These are phyloP conservation scores for Thelonectria rubi DNA, from an alignment of 2,329 filamentous ascomycete species.

Conservation along the genomic window DNA sequence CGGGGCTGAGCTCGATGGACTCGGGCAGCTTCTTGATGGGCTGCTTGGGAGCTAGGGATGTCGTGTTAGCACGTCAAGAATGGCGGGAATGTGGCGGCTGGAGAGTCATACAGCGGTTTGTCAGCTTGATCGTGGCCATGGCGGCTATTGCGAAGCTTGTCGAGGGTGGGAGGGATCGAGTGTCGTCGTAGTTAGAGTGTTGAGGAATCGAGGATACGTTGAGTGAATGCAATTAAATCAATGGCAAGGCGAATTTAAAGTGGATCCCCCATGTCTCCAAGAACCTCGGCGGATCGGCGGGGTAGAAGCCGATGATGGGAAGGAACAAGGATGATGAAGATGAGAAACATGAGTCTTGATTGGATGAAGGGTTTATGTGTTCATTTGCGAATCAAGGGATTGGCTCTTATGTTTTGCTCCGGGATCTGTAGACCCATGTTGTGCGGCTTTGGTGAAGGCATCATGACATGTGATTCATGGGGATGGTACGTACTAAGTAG, in stretches of 20 bases:
- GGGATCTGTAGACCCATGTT: too few species aligned
- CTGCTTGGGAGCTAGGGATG: constrained; percentile 54
- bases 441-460: too few species aligned
- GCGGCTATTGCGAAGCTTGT: neutral
- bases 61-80: constrained; percentile 6
- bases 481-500: too few species aligned
- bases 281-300: neutral
- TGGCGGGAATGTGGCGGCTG: neutral
- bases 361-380: neutral
- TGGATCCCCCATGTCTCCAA: neutral
- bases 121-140: constrained; percentile 53
- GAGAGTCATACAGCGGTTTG: constrained; percentile 49
- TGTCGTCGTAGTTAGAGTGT: neutral
- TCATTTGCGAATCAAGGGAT: too few species aligned
- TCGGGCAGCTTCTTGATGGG: constrained; percentile 64
- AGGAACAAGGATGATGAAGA: neutral
- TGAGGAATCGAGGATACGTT: neutral
- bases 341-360: neutral
- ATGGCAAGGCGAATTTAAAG: neutral
- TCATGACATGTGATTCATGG: too few species aligned
- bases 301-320: neutral
- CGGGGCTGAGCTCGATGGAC: constrained; percentile 57
- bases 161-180: neutral
- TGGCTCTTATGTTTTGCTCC: too few species aligned
- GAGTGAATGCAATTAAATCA: neutral